Conservation (phyloP, 2,329 filamentous ascomycete genomes). For the Sclerotiophoma versabilis region DNA sequence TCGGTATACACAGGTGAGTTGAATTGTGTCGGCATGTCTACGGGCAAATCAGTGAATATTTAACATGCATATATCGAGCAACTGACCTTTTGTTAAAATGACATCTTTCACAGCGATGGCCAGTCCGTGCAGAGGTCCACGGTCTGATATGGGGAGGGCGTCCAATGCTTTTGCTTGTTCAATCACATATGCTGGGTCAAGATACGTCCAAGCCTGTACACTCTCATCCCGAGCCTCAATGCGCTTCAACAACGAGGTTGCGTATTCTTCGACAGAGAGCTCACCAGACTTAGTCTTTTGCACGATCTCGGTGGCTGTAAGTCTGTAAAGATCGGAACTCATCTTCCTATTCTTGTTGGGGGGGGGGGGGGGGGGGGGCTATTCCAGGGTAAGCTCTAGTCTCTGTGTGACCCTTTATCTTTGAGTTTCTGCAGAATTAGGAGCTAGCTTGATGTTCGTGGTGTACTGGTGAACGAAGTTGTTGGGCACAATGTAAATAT, state of each 20-base stretch:
- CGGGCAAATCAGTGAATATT: background rate
- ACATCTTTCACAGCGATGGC: constrained; percentile 68
- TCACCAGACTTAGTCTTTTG: constrained; percentile 31
- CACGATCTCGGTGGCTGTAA: constrained; percentile 35
- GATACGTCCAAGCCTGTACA: constrained; percentile 43
- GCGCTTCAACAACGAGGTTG: constrained; percentile 38
- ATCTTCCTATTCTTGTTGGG: background rate
- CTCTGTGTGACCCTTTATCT: too few species aligned
- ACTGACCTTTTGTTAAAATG: constrained; percentile 55
- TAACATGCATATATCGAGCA: background rate
- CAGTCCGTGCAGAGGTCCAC: constrained; percentile 65
- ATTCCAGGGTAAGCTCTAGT: too few species aligned
- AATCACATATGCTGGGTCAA: constrained; percentile 52
- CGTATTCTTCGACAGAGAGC: constrained; percentile 39
- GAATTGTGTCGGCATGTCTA: constrained; percentile 64
- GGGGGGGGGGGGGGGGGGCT: too few species aligned
- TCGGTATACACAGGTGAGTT: constrained; percentile 63
- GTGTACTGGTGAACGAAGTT: too few species aligned
- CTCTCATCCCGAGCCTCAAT: constrained; percentile 33
- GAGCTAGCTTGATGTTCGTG: too few species aligned
- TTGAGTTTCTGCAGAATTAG: too few species aligned
- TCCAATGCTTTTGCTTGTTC: constrained; percentile 61
- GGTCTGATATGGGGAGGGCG: constrained; percentile 53
- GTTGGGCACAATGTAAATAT: too few species aligned
- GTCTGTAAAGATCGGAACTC: constrained; percentile 1